phyloP scores from a whole-genome alignment of 495 filamentous ascomycete species.

The Tuber melanosporum region DNA sequence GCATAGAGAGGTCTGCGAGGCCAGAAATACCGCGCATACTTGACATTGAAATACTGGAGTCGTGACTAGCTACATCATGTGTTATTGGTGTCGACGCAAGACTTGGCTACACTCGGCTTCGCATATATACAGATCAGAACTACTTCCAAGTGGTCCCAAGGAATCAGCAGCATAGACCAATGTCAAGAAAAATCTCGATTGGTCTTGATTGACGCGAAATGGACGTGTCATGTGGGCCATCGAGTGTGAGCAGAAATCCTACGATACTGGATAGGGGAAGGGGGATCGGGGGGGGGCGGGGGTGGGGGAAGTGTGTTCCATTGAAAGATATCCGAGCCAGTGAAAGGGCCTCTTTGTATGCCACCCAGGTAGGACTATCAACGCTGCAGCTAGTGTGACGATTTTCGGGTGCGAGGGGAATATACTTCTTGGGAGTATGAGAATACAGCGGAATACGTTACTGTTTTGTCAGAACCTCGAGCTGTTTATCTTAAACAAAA shows the following conservation, averaged over 20 bases:
- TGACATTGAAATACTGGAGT: not conserved
- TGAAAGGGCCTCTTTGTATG: not conserved
- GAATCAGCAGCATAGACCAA: not conserved
- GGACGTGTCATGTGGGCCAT: not conserved
- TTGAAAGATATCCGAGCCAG: not conserved
- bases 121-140: not conserved
- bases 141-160: not conserved
- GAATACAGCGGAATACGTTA: not conserved
- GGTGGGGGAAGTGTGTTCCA: not conserved
- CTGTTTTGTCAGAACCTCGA: not conserved
- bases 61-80: not conserved
- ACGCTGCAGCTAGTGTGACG: not conserved
- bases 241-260: not conserved
- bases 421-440: not conserved
- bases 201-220: not conserved
- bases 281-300: not conserved
- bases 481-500: not conserved
- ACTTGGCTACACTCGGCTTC: not conserved
- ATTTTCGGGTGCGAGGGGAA: not conserved
- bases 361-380: not conserved
- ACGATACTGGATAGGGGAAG: not conserved
- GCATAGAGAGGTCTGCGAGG: not conserved
- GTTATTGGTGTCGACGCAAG: not conserved
- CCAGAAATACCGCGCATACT: not conserved
- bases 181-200: not conserved